These are phyloP conservation scores for Pouteria glomerata DNA, from an alignment of 148 eudicot genomes.

Conservation along the genomic window DNA sequence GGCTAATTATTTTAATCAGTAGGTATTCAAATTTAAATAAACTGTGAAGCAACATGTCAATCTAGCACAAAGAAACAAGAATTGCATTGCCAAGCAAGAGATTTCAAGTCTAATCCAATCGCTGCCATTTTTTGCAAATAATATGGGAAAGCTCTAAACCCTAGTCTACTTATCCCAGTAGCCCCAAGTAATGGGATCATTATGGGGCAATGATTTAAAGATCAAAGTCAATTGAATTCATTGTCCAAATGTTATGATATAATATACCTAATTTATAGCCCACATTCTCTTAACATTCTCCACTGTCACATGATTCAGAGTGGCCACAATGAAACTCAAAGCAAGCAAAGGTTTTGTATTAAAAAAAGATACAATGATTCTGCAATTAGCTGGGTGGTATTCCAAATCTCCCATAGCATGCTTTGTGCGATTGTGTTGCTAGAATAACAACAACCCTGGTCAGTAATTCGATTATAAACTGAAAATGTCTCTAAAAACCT, in stretches of 20 bases:
- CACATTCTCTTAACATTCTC: too few relatives aligned
- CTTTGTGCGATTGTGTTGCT: too few relatives aligned
- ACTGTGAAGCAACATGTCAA: not conserved
- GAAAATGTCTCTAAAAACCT: too few relatives aligned
- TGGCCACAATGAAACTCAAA: too few relatives aligned
- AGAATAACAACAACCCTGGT: too few relatives aligned
- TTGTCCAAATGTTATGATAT: too few relatives aligned
- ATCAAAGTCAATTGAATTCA: not conserved
- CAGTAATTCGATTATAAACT: too few relatives aligned
- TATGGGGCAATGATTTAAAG: not conserved
- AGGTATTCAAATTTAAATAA: not conserved
- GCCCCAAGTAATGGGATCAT: not conserved
- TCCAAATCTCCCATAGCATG: not conserved
- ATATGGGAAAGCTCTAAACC: too few relatives aligned
- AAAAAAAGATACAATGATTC: not conserved
- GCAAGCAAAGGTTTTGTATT: too few relatives aligned
- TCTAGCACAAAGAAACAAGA: not conserved
- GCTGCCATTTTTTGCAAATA: not conserved
- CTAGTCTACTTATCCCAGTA: not conserved
- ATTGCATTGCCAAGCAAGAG: not conserved
- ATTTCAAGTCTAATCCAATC: not conserved
- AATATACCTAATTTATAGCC: too few relatives aligned
- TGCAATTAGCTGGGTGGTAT: not conserved
- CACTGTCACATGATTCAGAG: too few relatives aligned
- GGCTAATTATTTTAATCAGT: not conserved